A percentile compares a stretch with the other conserved stretches of the same genome.
These are phyloP conservation scores for Aspergillus sergii DNA, from an alignment of 2,329 filamentous ascomycete species.

Conservation along the genomic window DNA sequence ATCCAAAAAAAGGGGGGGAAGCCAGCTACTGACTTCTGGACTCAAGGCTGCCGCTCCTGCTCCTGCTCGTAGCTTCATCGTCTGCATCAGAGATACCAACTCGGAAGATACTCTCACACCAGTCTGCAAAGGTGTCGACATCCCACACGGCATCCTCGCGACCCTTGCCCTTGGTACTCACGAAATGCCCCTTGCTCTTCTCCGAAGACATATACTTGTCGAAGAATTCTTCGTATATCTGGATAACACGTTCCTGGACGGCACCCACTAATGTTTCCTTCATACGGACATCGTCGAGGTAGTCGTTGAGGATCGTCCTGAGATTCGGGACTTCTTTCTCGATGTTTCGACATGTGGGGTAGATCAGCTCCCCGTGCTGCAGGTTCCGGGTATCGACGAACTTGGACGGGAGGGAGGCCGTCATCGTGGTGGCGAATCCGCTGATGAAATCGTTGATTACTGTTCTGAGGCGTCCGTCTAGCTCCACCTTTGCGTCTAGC, in stretches of 20 bases:
- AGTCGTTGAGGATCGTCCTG: conserved; percentile 60
- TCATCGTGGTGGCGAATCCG: conserved; percentile 60
- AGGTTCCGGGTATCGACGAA: conserved; percentile 42
- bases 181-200: conserved; percentile 35
- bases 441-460: conserved; percentile 70
- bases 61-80: conserved; percentile 19
- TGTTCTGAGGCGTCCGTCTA: conserved; percentile 63
- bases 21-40: conserved; percentile 1
- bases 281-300: conserved; percentile 66
- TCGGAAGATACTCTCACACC: conserved; percentile 62
- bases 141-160: conserved; percentile 67
- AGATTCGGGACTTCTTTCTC: conserved; percentile 61
- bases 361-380: conserved; percentile 44
- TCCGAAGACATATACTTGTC: conserved; percentile 52
- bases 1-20: neutral
- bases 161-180: conserved; percentile 59
- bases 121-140: conserved; percentile 65
- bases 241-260: conserved; percentile 64
- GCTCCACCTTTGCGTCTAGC: conserved; percentile 70
- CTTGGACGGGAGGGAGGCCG: conserved; percentile 47
- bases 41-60: conserved; percentile 18
- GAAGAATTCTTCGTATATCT: conserved; percentile 67
- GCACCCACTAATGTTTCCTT: conserved; percentile 68
- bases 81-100: conserved; percentile 48
- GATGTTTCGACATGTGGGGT: conserved; percentile 55